phyloP scores from a whole-genome alignment of 2,329 filamentous ascomycete genomes.

The Aspergillus pseudonomiae region DNA sequence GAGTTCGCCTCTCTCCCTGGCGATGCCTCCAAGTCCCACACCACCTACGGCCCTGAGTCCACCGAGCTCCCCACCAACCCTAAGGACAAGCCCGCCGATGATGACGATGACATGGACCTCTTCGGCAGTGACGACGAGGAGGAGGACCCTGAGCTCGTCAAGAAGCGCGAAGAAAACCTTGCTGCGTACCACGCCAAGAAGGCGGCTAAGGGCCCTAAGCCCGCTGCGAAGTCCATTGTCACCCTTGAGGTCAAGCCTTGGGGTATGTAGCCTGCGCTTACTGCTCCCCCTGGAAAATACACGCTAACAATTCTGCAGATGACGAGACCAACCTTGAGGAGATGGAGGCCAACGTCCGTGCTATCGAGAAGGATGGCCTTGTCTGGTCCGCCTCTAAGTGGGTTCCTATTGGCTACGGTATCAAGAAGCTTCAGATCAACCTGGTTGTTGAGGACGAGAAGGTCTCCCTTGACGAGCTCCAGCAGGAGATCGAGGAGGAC shows the following conservation, averaged over 20 bases:
- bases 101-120: slow-evolving; percentile 87
- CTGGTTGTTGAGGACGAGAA: slow-evolving; percentile 97
- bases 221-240: slow-evolving; percentile 91
- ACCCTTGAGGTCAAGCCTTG: slow-evolving; percentile 98
- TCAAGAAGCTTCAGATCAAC: slow-evolving; percentile 99
- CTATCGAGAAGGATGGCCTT: slow-evolving; percentile 89
- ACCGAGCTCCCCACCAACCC: slow-evolving; percentile 79
- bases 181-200: slow-evolving; percentile 97
- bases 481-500: slow-evolving; percentile 80
- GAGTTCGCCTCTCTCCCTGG: slow-evolving; percentile 91
- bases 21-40: slow-evolving; percentile 86
- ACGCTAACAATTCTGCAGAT: slow-evolving; percentile 54
- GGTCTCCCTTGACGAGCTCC: slow-evolving; percentile 82
- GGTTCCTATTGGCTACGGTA: slow-evolving; percentile 90
- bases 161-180: slow-evolving; percentile 83
- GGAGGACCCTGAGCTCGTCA: slow-evolving; percentile 84
- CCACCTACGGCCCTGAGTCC: slow-evolving; percentile 86
- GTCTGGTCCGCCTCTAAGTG: slow-evolving; percentile 94
- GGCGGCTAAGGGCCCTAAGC: slow-evolving; percentile 81
- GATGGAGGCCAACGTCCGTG: slow-evolving; percentile 78
- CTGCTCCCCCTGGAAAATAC: neutral
- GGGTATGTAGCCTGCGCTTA: slow-evolving; percentile 66
- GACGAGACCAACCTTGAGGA: slow-evolving; percentile 90
- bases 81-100: slow-evolving; percentile 77
- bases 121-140: slow-evolving; percentile 95